A percentile compares a stretch with the other conserved stretches of the same genome.
Evolutionary conservation across 345 rosid species (phyloP).

Genomic region (Limnanthes douglasii): DNA sequence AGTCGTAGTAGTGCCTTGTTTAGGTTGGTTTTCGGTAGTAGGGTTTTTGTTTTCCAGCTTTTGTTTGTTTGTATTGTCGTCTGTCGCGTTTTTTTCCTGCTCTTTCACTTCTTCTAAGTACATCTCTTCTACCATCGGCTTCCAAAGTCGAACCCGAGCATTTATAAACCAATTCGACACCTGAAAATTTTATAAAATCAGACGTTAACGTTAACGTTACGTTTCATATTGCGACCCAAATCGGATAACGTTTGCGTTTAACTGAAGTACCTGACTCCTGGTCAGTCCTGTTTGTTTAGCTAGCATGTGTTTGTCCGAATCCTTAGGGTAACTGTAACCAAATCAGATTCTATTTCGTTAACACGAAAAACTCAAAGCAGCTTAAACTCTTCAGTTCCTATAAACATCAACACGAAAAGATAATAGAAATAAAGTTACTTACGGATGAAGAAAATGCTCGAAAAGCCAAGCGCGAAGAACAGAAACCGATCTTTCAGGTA

Average conservation of each 20-base stretch:
- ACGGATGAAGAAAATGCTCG: conserved; percentile 99
- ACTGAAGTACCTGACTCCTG: conserved; percentile 56
- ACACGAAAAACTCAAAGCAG: not conserved
- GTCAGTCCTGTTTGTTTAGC: conserved; percentile 97
- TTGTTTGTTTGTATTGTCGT: conserved; percentile 44
- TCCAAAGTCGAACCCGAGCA: conserved; percentile 98
- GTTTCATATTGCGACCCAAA: not conserved
- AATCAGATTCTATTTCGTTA: conserved; percentile 1
- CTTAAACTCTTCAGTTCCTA: not conserved
- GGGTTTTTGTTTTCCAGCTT: conserved; percentile 48
- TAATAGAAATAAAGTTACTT: conserved; percentile 9
- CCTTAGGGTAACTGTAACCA: conserved; percentile 70
- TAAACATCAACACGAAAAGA: not conserved
- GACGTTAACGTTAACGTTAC: no score
- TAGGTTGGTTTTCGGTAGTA: conserved; percentile 36
- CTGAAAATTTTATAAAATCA: conserved; percentile 21
- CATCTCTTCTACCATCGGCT: conserved; percentile 99
- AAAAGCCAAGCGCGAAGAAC: conserved; percentile 98
- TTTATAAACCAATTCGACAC: conserved; percentile 99
- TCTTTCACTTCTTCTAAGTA: conserved; percentile 78
- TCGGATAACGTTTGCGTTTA: not conserved
- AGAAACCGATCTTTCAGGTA: conserved; percentile 89
- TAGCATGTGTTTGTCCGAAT: conserved; percentile 82
- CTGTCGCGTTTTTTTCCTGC: conserved; percentile 46
- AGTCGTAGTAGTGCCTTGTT: conserved; percentile 18